A percentile compares a stretch with the other conserved stretches of the same genome.
These are phyloP conservation scores for Striga hermonthica DNA, from an alignment of 305 asterid genomes.

Conservation along the genomic window DNA sequence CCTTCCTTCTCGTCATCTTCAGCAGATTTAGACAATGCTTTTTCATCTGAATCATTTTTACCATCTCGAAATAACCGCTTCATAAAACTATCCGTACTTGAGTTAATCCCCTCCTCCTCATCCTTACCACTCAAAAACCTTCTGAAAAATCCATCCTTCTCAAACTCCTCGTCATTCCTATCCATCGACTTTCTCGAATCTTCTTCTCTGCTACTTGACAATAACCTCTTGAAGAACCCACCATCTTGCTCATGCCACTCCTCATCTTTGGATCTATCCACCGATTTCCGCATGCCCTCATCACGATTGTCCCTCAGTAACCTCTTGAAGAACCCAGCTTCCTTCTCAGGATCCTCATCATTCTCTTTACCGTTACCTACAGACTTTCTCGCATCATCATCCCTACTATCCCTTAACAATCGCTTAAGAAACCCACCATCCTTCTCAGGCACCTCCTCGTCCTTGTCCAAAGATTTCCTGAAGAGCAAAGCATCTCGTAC, in stretches of 20 bases:
- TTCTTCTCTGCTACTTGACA: constrained; percentile 65
- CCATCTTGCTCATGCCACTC: constrained; percentile 64
- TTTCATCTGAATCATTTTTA: constrained; percentile 62
- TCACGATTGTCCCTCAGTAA: constrained; percentile 69
- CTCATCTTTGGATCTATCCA: constrained; percentile 53
- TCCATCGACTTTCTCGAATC: constrained; percentile 49
- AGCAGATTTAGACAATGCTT: constrained; percentile 42
- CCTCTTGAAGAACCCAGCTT: constrained; percentile 68
- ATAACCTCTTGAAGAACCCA: constrained; percentile 71
- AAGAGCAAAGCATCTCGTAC: constrained; percentile 70
- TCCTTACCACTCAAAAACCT: constrained; percentile 45
- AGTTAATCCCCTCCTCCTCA: constrained; percentile 52
- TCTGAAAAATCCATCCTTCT: constrained; percentile 58
- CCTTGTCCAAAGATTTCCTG: constrained; percentile 76
- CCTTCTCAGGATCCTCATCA: constrained; percentile 48
- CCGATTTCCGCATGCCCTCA: constrained; percentile 58
- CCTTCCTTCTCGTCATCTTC: constrained; percentile 83
- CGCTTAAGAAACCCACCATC: constrained; percentile 73
- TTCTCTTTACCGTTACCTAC: constrained; percentile 49
- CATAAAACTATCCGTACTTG: constrained; percentile 66
- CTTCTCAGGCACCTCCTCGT: constrained; percentile 68
- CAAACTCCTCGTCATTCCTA: constrained; percentile 49
- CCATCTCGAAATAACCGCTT: constrained; percentile 73
- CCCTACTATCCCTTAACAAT: constrained; percentile 69
- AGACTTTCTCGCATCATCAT: constrained; percentile 49